Base-by-base conservation (phyloP, 1,139 yeast genomes). In the Torulaspora globosa region DNA sequence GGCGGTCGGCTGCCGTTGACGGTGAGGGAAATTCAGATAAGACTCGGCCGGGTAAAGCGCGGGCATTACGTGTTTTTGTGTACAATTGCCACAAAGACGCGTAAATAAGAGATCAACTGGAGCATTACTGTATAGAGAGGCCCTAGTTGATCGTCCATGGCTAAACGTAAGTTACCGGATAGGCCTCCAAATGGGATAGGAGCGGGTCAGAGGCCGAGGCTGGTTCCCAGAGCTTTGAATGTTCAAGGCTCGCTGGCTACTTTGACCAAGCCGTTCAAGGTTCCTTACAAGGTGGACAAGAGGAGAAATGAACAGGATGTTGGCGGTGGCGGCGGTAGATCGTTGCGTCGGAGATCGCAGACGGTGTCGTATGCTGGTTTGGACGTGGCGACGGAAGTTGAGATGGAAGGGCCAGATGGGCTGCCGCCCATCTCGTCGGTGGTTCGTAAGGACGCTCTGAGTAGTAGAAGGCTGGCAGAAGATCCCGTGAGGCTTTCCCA, bases 361-460 rank as follows among this genome's bases (percentile, higher is more conserved):
- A 39, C 62, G 23, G 47, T 53, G 3, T 52, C 57, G 1, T 59
- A 58, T 42, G 50, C 50, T 32, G 45, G 57, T 42, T 15, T 53
- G 50, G 43, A 59, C 55, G 45, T 80, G 12, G 28, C 24, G 36
- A 27, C 31, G 15, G 18, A 16, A 16, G 41, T 6, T 21, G 23
- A 6, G 23, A 21, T 6, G 3, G 23, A 21, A 6, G 23, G 23
- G 9, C 23, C 8, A 21, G 23, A 21, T 21, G 23, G 23, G 23
- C 23, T 21, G 23, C 23, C 23, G 23, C 23, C 23, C 23, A 21
- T 21, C 23, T 21, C 23, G 23, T 11, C 27, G 26, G 33, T n/a
- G 26, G 35, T 48, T 45, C 59, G 66, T 33, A 72, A 70, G 53
- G 83, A 83, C 41, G 84, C 84, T 0, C 63, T 80, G 31, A 66